A percentile compares a stretch with the other conserved stretches of the same genome.
Conservation (phyloP, 2,329 filamentous ascomycete genomes). For the Hymenoscyphus albidus region DNA sequence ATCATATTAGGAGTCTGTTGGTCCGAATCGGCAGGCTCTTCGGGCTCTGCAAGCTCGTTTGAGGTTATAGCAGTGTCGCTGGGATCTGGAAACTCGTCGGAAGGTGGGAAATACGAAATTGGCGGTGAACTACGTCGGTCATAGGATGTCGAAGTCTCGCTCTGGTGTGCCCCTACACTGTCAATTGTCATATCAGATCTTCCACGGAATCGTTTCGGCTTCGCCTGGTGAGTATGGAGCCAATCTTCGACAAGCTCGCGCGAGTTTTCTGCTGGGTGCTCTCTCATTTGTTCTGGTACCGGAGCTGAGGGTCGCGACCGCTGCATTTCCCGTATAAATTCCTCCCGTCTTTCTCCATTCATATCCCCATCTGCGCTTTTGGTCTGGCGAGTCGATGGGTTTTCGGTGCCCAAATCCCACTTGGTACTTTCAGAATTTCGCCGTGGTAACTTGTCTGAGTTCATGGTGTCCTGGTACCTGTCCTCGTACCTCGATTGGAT, state of each 20-base stretch:
- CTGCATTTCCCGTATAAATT: constrained; percentile 18
- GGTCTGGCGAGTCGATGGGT: constrained; percentile 11
- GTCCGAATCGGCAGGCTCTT: constrained; percentile 9
- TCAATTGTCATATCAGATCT: constrained; percentile 30
- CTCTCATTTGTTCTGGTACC: constrained; percentile 11
- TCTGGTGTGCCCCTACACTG: constrained; percentile 28
- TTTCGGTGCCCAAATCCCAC: constrained; percentile 27
- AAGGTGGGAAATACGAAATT: constrained; percentile 16
- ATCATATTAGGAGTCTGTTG: constrained; percentile 19
- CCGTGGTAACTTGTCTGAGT: constrained; percentile 1
- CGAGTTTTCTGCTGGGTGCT: constrained; percentile 10
- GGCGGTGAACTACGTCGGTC: constrained; percentile 7
- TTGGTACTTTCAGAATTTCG: constrained; percentile 35
- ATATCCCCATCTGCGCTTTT: constrained; percentile 25
- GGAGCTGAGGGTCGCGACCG: constrained; percentile 9
- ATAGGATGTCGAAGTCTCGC: constrained; percentile 15
- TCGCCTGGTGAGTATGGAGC: constrained; percentile 22
- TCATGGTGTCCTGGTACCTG: constrained; percentile 17
- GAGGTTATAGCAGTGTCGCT: constrained; percentile 29
- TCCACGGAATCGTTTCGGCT: constrained; percentile 18
- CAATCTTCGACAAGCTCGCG: constrained; percentile 25
- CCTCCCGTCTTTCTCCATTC: constrained; percentile 9
- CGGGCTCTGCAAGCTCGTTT: constrained; percentile 17
- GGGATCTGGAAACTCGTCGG: constrained; percentile 22
- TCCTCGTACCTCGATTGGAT: constrained; percentile 18